Percentiles rank a stretch among this genome's conserved stretches.
Evolutionary conservation across 2,329 filamentous ascomycete genomes (phyloP).

Genomic region (Fusarium marasasianum): DNA sequence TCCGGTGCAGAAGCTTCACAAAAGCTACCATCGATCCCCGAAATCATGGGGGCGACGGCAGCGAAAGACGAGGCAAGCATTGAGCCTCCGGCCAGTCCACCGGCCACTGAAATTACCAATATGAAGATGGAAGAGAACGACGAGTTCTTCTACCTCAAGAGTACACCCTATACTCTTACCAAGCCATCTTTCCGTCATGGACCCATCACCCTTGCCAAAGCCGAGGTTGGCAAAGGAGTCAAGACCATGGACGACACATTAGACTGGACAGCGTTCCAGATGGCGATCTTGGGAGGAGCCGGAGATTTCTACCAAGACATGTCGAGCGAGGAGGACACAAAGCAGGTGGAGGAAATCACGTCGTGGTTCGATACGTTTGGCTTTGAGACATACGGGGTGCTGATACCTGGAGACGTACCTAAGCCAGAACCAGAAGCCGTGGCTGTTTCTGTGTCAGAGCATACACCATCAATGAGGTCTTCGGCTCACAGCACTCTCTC

Average conservation of each 20-base stretch:
- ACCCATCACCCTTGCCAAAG: conserved; percentile 61
- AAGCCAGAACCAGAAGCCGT: not conserved
- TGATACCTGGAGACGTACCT: conserved; percentile 44
- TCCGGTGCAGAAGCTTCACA: conserved; percentile 3
- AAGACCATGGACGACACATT: conserved; percentile 59
- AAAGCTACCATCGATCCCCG: conserved; percentile 41
- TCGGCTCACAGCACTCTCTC: conserved; percentile 40
- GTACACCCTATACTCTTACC: conserved; percentile 60
- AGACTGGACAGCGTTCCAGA: conserved; percentile 73
- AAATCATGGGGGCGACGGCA: conserved; percentile 29
- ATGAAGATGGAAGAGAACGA: conserved; percentile 49
- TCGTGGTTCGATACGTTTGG: conserved; percentile 64
- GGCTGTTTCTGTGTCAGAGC: not conserved
- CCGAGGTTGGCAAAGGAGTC: conserved; percentile 51
- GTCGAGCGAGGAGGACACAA: conserved; percentile 56
- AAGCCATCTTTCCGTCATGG: conserved; percentile 64
- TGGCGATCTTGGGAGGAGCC: conserved; percentile 68
- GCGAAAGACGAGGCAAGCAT: conserved; percentile 7
- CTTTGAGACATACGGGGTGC: conserved; percentile 54
- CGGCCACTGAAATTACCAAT: not conserved
- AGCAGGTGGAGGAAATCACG: conserved; percentile 54
- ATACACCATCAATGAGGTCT: conserved; percentile 28
- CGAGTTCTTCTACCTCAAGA: conserved; percentile 59
- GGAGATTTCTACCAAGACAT: conserved; percentile 59
- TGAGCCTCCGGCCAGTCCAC: conserved; percentile 1